phyloP scores from a whole-genome alignment of 345 rosid genomes.

The Kandelia obovata region DNA sequence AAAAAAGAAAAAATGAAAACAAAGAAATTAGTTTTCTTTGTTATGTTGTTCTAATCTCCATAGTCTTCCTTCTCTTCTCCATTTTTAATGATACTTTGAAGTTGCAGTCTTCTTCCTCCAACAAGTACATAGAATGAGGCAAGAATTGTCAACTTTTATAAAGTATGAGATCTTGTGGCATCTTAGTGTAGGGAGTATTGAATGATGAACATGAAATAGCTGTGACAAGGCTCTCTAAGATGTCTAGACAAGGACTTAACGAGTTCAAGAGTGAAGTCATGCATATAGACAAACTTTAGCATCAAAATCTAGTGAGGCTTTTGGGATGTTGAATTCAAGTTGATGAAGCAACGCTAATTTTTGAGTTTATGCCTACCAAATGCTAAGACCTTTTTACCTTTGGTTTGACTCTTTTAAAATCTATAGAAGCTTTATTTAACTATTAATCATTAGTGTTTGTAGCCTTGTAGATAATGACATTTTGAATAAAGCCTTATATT shows the following conservation, averaged over 20 bases:
- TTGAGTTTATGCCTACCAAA: slow-evolving; percentile 17
- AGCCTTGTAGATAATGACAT: neutral
- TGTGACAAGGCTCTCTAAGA: slow-evolving; percentile 11
- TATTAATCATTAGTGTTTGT: too few species aligned
- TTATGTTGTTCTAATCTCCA: too few species aligned
- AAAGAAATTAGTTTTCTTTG: too few species aligned
- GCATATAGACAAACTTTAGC: slow-evolving; percentile 12
- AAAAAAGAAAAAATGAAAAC: too few species aligned
- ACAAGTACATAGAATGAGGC: neutral
- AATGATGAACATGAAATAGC: neutral
- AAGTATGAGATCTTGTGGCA: neutral
- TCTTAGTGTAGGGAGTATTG: slow-evolving; percentile 3
- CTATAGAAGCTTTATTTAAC: neutral
- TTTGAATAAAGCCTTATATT: too few species aligned
- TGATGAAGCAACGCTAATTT: neutral
- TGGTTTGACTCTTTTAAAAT: neutral
- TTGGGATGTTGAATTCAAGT: slow-evolving; percentile 4
- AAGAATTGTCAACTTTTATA: neutral
- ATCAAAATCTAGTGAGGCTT: slow-evolving; percentile 15
- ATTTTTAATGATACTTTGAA: neutral
- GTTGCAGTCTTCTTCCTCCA: too few species aligned
- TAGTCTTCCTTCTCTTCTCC: too few species aligned
- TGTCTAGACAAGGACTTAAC: slow-evolving; percentile 6
- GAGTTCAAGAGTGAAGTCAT: slow-evolving; percentile 8
- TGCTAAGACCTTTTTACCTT: slow-evolving; percentile 6